Evolutionary conservation across 129 eudicot genomes (phyloP), one percentile per base, ranked within the genome.

Genomic region (Chrysanthemum makinoi): DNA sequence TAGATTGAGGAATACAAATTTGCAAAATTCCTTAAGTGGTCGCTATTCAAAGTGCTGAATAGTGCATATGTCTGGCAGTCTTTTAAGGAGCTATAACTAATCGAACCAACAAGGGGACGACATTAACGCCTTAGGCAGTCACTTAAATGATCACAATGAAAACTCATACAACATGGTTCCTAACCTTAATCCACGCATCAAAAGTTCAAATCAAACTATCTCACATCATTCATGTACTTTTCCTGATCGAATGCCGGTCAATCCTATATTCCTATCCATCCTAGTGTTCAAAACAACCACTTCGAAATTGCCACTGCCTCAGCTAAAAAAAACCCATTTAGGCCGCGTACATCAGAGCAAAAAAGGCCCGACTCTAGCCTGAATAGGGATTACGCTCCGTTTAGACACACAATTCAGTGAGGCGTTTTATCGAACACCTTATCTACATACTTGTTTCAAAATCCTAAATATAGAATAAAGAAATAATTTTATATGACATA

Each of bases 341-440:
- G 44, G 44, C 44, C 44, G 39, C 39, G 44, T 35, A 35, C 44
- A 35, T 35, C 44, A 57, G 2, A 44, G 20, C 44, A 20, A 12
- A 14, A 51, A 28, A 19, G 11, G 44, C 44, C 6, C 2, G 46
- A 33, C 43, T 33, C 5, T 35, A 35, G 44, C 44, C 44, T 35
- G 7, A 33, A 35, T 35, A 35, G 1, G 44, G 8, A 35, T 35
- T 35, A 28, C 33, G 4, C 33, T 28, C 33, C 5, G 33, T 28
- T 28, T 28, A 28, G 33, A 28, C 33, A 28, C 33, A 28, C 5
- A 28, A 52, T 61, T 79, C 78, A 46, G 4, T 78, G 51, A 72
- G 72, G 81, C 79, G 66, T 77, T 75, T 52, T 70, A 82, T 84
- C 94, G 56, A 87, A 84, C 89, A 84, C 64, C 69, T 87, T 55